Conservation (phyloP, 352 stramenopile species). For the Lagenidium sp. region DNA sequence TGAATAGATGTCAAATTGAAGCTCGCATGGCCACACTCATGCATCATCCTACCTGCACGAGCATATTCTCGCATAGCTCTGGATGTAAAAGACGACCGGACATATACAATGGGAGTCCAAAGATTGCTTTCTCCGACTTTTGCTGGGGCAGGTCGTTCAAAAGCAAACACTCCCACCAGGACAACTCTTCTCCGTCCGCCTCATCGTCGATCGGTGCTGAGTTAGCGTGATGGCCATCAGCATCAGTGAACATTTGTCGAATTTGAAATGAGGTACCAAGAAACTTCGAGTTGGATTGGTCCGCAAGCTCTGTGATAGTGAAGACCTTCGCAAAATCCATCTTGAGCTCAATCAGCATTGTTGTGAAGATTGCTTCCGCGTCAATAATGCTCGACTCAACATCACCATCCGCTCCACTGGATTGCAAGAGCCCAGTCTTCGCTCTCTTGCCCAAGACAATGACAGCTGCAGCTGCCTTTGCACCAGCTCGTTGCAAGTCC, state of each 20-base stretch:
- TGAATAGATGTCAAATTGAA: too few relatives aligned
- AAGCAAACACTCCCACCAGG: constrained; percentile 65
- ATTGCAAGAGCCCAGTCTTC: constrained; percentile 21
- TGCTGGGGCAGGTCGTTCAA: constrained; percentile 45
- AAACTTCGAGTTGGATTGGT: constrained; percentile 85
- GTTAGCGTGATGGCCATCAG: too few relatives aligned
- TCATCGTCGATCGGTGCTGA: neutral
- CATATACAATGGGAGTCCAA: constrained; percentile 78
- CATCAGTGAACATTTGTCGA: constrained; percentile 13
- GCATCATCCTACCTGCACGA: constrained; percentile 39
- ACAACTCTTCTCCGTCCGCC: constrained; percentile 14
- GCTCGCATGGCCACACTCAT: neutral
- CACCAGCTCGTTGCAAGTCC: constrained; percentile 69
- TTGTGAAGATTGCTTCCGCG: constrained; percentile 76
- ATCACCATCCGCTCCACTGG: constrained; percentile 24
- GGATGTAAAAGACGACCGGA: constrained; percentile 71
- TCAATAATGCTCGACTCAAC: constrained; percentile 70
- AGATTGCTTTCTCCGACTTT: constrained; percentile 70
- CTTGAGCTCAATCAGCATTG: constrained; percentile 82
- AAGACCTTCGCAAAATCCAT: constrained; percentile 83
- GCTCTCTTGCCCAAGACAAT: constrained; percentile 71
- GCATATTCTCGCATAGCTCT: constrained; percentile 81
- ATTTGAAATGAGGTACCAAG: constrained; percentile 71
- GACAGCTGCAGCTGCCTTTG: constrained; percentile 70
- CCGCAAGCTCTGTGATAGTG: constrained; percentile 74